phyloP scores from a whole-genome alignment of 169 alveolate genomes.

The Plasmodium gaboni region DNA sequence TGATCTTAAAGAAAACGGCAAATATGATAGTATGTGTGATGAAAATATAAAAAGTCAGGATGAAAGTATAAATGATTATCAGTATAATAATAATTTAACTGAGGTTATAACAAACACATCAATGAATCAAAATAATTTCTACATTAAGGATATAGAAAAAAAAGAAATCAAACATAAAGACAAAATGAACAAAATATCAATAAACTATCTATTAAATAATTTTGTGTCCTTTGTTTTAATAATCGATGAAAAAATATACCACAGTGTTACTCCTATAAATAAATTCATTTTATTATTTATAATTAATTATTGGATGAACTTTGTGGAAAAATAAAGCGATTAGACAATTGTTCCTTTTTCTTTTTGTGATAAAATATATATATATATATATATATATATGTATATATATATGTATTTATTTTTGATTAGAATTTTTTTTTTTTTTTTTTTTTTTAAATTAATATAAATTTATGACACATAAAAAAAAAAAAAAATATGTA shows the following conservation, averaged over 20 bases:
- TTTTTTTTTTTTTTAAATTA: too few species aligned
- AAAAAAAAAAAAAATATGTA: background rate
- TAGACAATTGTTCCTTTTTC: background rate
- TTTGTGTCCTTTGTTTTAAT: conserved; percentile 63
- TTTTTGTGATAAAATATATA: background rate
- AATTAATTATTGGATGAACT: conserved; percentile 65
- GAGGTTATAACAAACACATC: background rate
- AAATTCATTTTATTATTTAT: conserved; percentile 38
- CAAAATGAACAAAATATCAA: background rate
- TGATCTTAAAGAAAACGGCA: conserved; percentile 2
- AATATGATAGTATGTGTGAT: background rate
- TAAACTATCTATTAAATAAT: conserved; percentile 14
- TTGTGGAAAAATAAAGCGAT: background rate
- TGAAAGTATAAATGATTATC: background rate
- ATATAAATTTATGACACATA: too few species aligned
- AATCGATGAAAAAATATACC: conserved; percentile 53
- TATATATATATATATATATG: background rate
- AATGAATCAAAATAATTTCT: background rate
- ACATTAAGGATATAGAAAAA: background rate
- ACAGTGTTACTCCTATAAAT: conserved; percentile 70
- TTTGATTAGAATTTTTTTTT: background rate
- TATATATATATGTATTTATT: background rate
- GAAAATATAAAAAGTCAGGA: background rate
- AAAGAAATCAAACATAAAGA: background rate
- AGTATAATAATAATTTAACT: background rate